Evolutionary conservation across 2,329 filamentous ascomycete genomes (phyloP), one percentile per base, ranked within the genome.

Genomic region (Xylariales sp.): DNA sequence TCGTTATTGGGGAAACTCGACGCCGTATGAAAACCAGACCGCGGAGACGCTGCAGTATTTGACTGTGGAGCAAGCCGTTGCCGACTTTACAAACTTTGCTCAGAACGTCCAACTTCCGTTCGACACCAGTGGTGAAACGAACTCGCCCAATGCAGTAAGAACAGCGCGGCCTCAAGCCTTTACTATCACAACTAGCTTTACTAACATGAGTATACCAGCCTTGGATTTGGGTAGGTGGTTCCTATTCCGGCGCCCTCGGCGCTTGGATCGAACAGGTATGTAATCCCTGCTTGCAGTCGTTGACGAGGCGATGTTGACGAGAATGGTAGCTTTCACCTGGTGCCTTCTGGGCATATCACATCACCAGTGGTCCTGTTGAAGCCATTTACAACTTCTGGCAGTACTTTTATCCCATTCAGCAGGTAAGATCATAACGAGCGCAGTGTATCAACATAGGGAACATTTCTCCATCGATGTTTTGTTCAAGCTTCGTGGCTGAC

Each of bases 311-410:
- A n/a, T n/a, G n/a, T n/a, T n/a, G n/a, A n/a, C n/a, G n/a, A n/a
- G n/a, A n/a, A n/a, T n/a, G n/a, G 23, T 28, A 40, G 45, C 42
- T 69, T 3, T 57, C 65, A 2, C 73, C 74, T 0, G 76, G 71
- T 6, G 78, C 73, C 1, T 75, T 77, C 55, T 80, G 75, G 75
- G 75, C 74, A 2, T 79, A 79, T 45, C 73, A 76, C 53, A 61
- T 74, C 4, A 74, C 70, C 20, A 74, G 69, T 51, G 76, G 69
- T 0, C 71, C 73, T 1, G 74, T 80, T 1, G 57, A 81, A 47
- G 68, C 70, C 1, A 66, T 79, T 23, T 65, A 67, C 17, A 63
- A 81, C 53, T 78, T 71, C 49, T 81, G 74, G 74, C 61, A 70
- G 52, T 81, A 80, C 48, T 80, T 77, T 49, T 48, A 61, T 4